Base-by-base conservation (phyloP, 164 flowering plant genomes). In the Cinnamomum micranthum region DNA sequence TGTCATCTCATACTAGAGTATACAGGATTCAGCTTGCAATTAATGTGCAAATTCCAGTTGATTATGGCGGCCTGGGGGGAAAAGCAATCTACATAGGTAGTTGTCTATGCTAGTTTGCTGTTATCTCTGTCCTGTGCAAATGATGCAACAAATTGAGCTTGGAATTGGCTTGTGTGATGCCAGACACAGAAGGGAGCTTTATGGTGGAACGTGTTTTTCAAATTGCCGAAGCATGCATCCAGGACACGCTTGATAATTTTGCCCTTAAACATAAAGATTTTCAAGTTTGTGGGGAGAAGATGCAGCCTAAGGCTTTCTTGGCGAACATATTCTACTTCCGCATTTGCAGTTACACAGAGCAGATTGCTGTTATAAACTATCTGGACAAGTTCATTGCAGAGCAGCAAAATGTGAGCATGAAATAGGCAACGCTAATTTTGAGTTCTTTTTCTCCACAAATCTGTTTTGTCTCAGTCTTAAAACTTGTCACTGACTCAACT, bases 131-230 rank as follows among this genome's bases (percentile, higher is more conserved):
- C 60, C 0, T 55, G 60, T 55, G 20, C 60, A 55, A 41, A 7
- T 41, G 47, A 65, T 65, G 24, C 22, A 27, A 17, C 47, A 13
- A 67, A 3, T 67, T 25, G 47, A 55, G 60, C n/a, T 67, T 25
- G 27, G 1, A 23, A 20, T 65, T 20, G 24, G 27, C 15, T 77
- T 33, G 59, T 73, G 69, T 76, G 74, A 60, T 87, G 55, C 41
- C 80, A 95, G 98, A 95, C 81, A 93, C 99, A 10, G 97, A 95
- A 81, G 99, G 98, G 35, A 95, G 99, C 86, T 95, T 95, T 72
- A 92, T 93, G 97, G 96, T 87, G 71, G 98, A 95, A 81, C 99
- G 97, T 71, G 95, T 85, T 75, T 80, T 84, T 67, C 97, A 95
- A 81, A 85, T 95, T 81, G 98, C 98, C 51, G 93, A 91, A 84